Evolutionary conservation across 495 filamentous ascomycete species (phyloP), one percentile per base, ranked within the genome.

Genomic region (Aspergillus funiculosus): DNA sequence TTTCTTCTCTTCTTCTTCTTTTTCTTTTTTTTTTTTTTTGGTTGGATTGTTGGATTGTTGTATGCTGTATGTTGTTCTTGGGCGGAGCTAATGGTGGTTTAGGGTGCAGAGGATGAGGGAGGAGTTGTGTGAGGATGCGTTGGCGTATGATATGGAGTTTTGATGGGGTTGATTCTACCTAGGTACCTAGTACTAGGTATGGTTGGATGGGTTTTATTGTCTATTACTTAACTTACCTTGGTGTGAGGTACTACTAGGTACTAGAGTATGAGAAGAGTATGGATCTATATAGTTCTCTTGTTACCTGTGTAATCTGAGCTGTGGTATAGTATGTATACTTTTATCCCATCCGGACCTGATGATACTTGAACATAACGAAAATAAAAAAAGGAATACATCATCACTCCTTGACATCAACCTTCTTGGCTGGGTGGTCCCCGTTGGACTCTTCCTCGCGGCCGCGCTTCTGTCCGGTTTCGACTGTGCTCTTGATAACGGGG

Each of bases 391-490:
- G 34, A 20, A 43, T 15, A 39, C 37, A 44, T 39, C 42, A 42
- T 49, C 66, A 69, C 60, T 73, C 68, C 63, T 72, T 72, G 19
- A 60, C 52, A 50, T 74, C 72, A 8, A 73, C 59, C 59, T 75
- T 75, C 64, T 77, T 75, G 24, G 69, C 50, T 10, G 69, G 62
- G 47, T 62, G 65, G 29, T 72, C 64, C 13, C 57, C 57, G 39
- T 59, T 68, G 25, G 59, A 48, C 27, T 71, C 66, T 19, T 68
- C 66, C 10, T 74, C 71, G 9, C 69, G 71, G 28, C 58, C 43
- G n/a, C 73, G 72, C 66, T 76, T 76, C 55, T 75, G 68, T 34
- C 65, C 63, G 14, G 60, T 28, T 7, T 58, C 63, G 29, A 53
- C 48, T 39, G 71, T 73, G 57, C 63, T 71, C 56, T 70, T 63